Evolutionary conservation across 306 rosid species (phyloP), one percentile per base, ranked within the genome.

Genomic region (Gastrolobium bilobum): DNA sequence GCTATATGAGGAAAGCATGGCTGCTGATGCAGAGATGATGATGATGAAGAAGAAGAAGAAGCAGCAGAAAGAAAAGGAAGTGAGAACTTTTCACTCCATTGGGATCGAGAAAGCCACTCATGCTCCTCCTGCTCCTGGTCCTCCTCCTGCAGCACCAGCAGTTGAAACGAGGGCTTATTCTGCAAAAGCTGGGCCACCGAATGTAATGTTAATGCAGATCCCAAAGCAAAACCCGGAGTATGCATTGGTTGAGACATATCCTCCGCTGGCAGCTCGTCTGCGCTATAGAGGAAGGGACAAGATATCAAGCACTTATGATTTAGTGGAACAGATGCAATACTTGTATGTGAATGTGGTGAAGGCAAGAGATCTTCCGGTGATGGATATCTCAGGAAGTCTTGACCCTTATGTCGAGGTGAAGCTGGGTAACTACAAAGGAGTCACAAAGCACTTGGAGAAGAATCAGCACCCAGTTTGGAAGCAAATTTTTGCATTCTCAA

Each of bases 361-460:
- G 68, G 99, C 98, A 5, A 86, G 88, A 73, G 97, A 91, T 66
- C 98, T 95, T 42, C 99, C 98, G 0, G 88, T 81, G 6, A 95
- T 95, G 99, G 99, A 95, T 83, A 72, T 91, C 30, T 5, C 98
- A 0, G 98, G 99, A 39, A 93, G 99, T 69, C 86, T 95, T n/a
- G 99, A 94, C 60, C 99, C 99, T 56, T 94, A 91, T 68, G 99
- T 89, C 85, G 97, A 92, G 80, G 94, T 92, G 75, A 94, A 91
- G 81, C 89, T 94, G 4, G 99, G 99, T 48, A 94, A 92, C 84
- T 94, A 94, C 89, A 95, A 31, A 69, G 99, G 99, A 0, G 11
- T 85, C 2, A 93, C 98, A 0, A 91, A 83, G 83, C 97, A 91
- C 61, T 70, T 90, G 82, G 96, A 86, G 62, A 95, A 93, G 96